Conservation (phyloP, 192 early-diverging fungal species). For the Coemansia sp. region DNA sequence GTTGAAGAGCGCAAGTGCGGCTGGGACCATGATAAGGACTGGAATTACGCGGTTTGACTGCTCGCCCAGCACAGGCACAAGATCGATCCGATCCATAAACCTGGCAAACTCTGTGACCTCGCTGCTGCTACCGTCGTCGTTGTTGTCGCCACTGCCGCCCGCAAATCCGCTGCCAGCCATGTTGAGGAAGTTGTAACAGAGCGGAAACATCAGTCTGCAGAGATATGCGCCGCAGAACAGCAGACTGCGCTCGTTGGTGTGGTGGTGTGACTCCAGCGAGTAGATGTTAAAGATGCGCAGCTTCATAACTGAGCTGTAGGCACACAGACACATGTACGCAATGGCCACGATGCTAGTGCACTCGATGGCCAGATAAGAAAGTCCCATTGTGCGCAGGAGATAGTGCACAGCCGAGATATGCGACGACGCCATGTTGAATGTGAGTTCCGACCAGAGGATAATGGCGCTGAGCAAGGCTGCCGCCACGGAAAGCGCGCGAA, state of each 20-base stretch:
- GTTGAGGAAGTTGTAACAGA: constrained; percentile 95
- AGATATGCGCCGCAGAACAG: constrained; percentile 94
- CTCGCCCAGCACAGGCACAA: constrained; percentile 88
- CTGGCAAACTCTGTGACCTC: constrained; percentile 58
- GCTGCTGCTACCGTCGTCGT: constrained; percentile 18
- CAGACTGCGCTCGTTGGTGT: constrained; percentile 87
- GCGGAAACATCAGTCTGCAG: constrained; percentile 78
- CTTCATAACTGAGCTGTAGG: constrained; percentile 89
- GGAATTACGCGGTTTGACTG: constrained; percentile 88
- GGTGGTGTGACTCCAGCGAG: constrained; percentile 87
- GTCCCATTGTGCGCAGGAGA: constrained; percentile 57
- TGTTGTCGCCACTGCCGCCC: constrained; percentile 28
- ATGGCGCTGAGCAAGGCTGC: constrained; percentile 64
- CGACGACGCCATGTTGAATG: constrained; percentile 71
- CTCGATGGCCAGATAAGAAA: constrained; percentile 68
- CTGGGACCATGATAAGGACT: constrained; percentile 79
- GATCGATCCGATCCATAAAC: constrained; percentile 79
- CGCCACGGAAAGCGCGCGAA: constrained; percentile 60
- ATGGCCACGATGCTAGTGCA: constrained; percentile 66
- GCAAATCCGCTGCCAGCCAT: constrained; percentile 46
- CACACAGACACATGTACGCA: constrained; percentile 89
- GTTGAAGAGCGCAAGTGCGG: constrained; percentile 74
- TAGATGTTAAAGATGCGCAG: constrained; percentile 88
- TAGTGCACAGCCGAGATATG: constrained; percentile 73
- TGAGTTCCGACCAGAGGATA: constrained; percentile 94